Evolutionary conservation across 805 yeast genomes (phyloP).

Genomic region (Cyberlindnera mrakii): DNA sequence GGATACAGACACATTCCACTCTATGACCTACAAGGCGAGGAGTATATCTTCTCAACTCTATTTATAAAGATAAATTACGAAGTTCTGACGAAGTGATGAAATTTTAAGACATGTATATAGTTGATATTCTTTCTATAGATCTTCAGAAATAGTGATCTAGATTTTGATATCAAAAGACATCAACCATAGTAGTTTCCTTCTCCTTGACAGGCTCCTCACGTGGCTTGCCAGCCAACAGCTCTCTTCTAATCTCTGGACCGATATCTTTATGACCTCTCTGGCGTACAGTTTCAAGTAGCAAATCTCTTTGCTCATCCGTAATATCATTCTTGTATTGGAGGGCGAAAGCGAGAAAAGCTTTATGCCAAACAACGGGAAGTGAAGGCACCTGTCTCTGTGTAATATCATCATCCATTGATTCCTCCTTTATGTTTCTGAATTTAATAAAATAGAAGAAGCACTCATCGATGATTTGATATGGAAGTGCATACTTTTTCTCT

Average conservation of each 20-base stretch:
- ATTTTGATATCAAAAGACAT: slow-evolving; percentile 18
- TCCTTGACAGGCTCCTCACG: slow-evolving; percentile 35
- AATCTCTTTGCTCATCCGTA: slow-evolving; percentile 97
- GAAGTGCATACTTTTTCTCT: slow-evolving; percentile 94
- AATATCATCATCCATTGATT: slow-evolving; percentile 33
- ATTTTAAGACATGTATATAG: background rate
- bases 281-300: slow-evolving; percentile 83
- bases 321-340: slow-evolving; percentile 96
- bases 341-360: slow-evolving; percentile 89
- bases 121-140: too few species aligned
- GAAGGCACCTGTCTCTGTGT: slow-evolving; percentile 38
- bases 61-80: slow-evolving; percentile 32
- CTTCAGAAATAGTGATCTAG: too few species aligned
- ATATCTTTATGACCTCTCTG: slow-evolving; percentile 84
- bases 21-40: slow-evolving; percentile 77
- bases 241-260: slow-evolving; percentile 93
- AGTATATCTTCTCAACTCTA: slow-evolving; percentile 52
- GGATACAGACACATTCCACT: slow-evolving; percentile 85
- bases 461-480: slow-evolving; percentile 93
- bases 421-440: slow-evolving; percentile 58
- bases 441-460: slow-evolving; percentile 91
- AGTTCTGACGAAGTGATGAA: slow-evolving; percentile 1
- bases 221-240: slow-evolving; percentile 78
- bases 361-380: slow-evolving; percentile 96
- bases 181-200: slow-evolving; percentile 27